Evolutionary conservation across 2,329 filamentous ascomycete species (phyloP), one percentile per base, ranked within the genome.

Genomic region (Zasmidium citrigriseum): DNA sequence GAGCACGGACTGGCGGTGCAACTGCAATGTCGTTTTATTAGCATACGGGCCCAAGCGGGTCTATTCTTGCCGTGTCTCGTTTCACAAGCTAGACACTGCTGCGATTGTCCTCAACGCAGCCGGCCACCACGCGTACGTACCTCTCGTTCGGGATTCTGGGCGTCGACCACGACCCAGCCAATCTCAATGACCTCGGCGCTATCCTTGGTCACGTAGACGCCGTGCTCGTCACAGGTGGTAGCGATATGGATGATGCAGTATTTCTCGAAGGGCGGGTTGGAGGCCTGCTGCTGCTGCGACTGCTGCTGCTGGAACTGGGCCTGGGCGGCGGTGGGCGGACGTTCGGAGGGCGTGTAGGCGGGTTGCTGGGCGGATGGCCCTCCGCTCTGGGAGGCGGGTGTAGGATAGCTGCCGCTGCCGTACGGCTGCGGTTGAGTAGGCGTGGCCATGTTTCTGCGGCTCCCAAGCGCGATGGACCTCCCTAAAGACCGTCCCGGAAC

Each of bases 161-260:
- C 64, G 63, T 71, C 63, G 24, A 72, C 68, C 72, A 99, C 80
- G 73, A 98, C 96, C 95, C 95, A 99, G 64, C 93, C 95, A 74
- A 99, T 85, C 84, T 99, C 95, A 77, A 99, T 99, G 67, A 99
- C 95, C 81, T 99, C 95, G 63, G 95, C 95, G 59, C 95, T 98
- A 79, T 99, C 95, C 80, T 98, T 98, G 60, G 95, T 99, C 59
- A 99, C 95, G 77, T 99, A 99, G 66, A 99, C 95, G 64, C 95
- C 95, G 79, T 99, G 95, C 77, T 99, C 95, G 77, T 99, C 95
- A 79, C 95, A 99, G 68, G 95, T 99, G 34, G 95, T 99, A 64
- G 95, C 95, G 73, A 98, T 93, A 78, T 99, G 95, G 76, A 98
- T 96, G 72, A 99, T 91, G 67, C 97, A 89, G 79, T 96, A 99